A percentile compares a stretch with the other conserved stretches of the same genome.
These are phyloP conservation scores for Steccherinum ochraceum DNA, from an alignment of 768 basidiomycete genomes.

Conservation along the genomic window DNA sequence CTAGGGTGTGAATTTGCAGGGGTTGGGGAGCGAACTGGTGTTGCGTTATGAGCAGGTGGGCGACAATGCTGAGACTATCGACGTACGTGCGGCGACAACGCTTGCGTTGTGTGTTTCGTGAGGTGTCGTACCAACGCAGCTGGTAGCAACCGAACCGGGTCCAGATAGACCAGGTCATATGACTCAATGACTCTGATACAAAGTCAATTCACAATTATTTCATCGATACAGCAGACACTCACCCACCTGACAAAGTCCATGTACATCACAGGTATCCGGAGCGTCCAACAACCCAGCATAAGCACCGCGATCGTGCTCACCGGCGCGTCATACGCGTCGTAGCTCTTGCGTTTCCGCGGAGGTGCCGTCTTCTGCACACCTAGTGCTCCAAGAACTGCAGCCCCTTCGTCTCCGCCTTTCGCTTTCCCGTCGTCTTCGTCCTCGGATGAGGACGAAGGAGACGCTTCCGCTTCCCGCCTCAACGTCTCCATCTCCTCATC, in stretches of 20 bases:
- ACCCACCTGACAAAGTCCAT: constrained; percentile 69
- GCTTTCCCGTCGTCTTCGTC: constrained; percentile 26
- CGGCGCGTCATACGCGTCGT: constrained; percentile 31
- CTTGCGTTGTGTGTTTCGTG: constrained; percentile 59
- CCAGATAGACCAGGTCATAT: constrained; percentile 77
- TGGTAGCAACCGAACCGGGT: constrained; percentile 60
- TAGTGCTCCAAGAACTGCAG: background rate
- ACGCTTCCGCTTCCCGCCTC: background rate
- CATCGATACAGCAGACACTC: no score
- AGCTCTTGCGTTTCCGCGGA: constrained; percentile 9
- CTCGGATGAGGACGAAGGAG: constrained; percentile 10
- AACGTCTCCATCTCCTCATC: background rate
- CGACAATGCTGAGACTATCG: no score
- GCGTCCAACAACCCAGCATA: constrained; percentile 69
- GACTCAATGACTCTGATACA: constrained; percentile 63
- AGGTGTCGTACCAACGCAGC: constrained; percentile 58
- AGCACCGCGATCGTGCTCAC: constrained; percentile 60
- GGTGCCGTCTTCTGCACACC: background rate
- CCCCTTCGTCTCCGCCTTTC: constrained; percentile 23
- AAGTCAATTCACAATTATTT: no score
- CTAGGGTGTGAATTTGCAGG: constrained; percentile 48
- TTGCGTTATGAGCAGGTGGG: background rate
- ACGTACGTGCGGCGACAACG: constrained; percentile 67
- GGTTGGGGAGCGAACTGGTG: constrained; percentile 60
- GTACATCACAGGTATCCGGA: constrained; percentile 72